These are phyloP conservation scores for Olyra latifolia DNA, from an alignment of 176 grass and related monocot species.

Conservation along the genomic window DNA sequence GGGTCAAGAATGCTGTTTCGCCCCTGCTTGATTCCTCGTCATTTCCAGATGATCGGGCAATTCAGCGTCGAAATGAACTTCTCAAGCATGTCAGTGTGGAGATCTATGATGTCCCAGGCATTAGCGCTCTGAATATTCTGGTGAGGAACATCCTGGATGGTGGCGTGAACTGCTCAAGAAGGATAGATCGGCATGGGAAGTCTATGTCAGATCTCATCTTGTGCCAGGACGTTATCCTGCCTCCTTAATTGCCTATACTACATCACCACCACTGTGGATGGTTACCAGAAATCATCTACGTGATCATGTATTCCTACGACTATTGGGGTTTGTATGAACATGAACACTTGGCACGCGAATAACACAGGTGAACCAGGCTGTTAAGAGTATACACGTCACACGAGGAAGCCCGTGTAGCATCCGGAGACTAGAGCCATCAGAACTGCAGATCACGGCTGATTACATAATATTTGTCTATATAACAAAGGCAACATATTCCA, in stretches of 20 bases:
- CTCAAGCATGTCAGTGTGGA: slow-evolving; percentile 60
- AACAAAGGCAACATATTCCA: too few relatives aligned
- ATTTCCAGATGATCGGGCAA: slow-evolving; percentile 24
- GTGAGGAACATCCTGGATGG: slow-evolving; percentile 87
- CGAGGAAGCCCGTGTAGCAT: too few relatives aligned
- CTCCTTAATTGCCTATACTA: slow-evolving; percentile 7
- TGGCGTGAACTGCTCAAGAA: slow-evolving; percentile 87
- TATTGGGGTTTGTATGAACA: neutral
- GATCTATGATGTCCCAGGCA: slow-evolving; percentile 74
- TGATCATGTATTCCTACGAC: neutral
- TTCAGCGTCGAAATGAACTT: slow-evolving; percentile 21
- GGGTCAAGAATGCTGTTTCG: slow-evolving; percentile 73
- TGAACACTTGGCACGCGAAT: neutral
- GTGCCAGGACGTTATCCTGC: slow-evolving; percentile 55
- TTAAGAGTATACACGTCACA: too few relatives aligned
- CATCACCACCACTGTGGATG: neutral
- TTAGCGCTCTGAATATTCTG: slow-evolving; percentile 79
- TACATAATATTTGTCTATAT: too few relatives aligned
- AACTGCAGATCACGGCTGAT: too few relatives aligned
- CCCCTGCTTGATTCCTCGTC: slow-evolving; percentile 58
- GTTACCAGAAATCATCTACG: neutral
- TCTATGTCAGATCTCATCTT: slow-evolving; percentile 86
- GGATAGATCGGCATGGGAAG: slow-evolving; percentile 93
- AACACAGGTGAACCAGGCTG: neutral
- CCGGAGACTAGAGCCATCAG: too few relatives aligned